phyloP scores from a whole-genome alignment of 1,284 basidiomycete species.

The Apiotrichum akiyoshidainum region DNA sequence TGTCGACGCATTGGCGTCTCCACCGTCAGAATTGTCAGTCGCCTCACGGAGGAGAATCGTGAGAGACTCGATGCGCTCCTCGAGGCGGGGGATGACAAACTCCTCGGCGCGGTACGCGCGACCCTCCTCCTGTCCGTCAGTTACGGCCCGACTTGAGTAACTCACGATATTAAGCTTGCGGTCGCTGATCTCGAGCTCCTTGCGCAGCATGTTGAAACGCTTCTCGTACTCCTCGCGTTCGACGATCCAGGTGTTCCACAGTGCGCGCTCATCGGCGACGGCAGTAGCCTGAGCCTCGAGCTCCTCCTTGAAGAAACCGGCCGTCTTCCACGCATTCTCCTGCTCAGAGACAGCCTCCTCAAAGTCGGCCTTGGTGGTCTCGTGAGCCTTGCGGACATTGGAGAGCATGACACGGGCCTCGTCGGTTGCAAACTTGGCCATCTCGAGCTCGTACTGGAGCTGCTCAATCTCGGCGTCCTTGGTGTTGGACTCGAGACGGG shows the following conservation, averaged over 20 bases:
- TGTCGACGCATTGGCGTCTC: background rate
- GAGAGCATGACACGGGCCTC: background rate
- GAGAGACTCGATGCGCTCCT: constrained; percentile 7
- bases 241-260: background rate
- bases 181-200: constrained; percentile 1
- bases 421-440: background rate
- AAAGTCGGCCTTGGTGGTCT: background rate
- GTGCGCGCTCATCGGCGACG: background rate
- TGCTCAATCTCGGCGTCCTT: background rate
- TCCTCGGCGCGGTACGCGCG: constrained; percentile 7
- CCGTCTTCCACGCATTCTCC: constrained; percentile 5
- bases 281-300: background rate
- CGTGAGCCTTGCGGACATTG: background rate
- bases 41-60: background rate
- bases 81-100: constrained; percentile 3
- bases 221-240: constrained; percentile 6
- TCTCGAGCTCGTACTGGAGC: background rate
- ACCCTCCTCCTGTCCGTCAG: constrained; percentile 2
- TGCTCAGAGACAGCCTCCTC: background rate
- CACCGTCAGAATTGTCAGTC: background rate
- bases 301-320: constrained; percentile 5
- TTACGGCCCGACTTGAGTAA: no score
- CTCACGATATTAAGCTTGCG: constrained; percentile 5
- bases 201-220: background rate
- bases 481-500: background rate